Base-by-base conservation (phyloP, 805 yeast species). In the Teunomyces panamensis region DNA sequence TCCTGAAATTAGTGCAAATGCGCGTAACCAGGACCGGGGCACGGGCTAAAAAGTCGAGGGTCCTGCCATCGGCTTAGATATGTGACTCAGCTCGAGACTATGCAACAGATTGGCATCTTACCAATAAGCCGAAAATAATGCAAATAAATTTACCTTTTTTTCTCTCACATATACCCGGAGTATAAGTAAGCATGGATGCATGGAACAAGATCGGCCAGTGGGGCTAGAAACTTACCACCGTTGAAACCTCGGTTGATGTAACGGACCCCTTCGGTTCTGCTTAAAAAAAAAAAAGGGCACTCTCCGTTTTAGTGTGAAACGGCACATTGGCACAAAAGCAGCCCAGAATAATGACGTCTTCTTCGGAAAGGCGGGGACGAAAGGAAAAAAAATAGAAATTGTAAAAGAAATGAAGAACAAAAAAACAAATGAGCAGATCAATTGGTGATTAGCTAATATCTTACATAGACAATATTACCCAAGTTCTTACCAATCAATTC, bases 201-300 rank as follows among this genome's bases (percentile, higher is more conserved):
- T 20, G 24, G 24, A 20, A 20, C 24, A 16, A 16, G 24, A 20
- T n/a, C 4, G 10, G 5, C 14, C 26, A 10, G 41, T 26, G 41
- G 41, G 41, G 41, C 30, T 26, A 14, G 30, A 37, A 26, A 26
- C 30, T 9, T 24, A 2, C 17, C 11, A 24, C 41, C 30, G 41
- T 37, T 37, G 41, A 37, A 37, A 26, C 41, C 41, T 20, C 26
- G 41, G 41, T 24, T 37, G 39, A 35, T 28, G n/a, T 35, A 20
- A 13, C 28, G 28, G 39, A 17, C 39, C 14, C 39, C 39, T 35
- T 35, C 13, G 26, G 39, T 17, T 9, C 7, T 17, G 39, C 41
- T 37, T 37, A n/a, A n/a, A n/a, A n/a, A n/a, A n/a, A n/a, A n/a
- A n/a, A n/a, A n/a, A n/a, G n/a, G n/a, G n/a, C n/a, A n/a, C n/a